A percentile compares a stretch with the other conserved stretches of the same genome.
phyloP scores from a whole-genome alignment of 208 protist genomes.

The Naegleria fowleri region DNA sequence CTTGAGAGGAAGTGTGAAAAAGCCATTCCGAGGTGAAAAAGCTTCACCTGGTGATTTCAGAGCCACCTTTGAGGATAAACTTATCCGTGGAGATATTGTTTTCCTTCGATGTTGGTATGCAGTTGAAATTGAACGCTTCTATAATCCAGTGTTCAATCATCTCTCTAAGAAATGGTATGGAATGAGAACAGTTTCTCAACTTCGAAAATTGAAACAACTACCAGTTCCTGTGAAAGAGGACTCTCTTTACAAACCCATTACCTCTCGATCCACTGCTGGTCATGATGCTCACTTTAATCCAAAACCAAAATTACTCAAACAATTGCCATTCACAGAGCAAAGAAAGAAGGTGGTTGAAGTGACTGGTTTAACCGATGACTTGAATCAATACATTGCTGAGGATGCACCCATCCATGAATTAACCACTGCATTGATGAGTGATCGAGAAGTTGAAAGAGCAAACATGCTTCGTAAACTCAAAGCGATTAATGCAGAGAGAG shows the following conservation, averaged over 20 bases:
- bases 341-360: background rate
- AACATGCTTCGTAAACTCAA: constrained; percentile 13
- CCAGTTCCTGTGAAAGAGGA: background rate
- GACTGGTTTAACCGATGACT: background rate
- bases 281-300: background rate
- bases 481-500: background rate
- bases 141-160: constrained; percentile 70
- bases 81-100: constrained; percentile 96
- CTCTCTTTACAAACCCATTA: background rate
- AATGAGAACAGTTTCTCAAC: constrained; percentile 11
- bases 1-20: constrained; percentile 97
- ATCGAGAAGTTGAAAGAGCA: background rate
- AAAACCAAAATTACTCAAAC: background rate
- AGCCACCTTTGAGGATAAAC: constrained; percentile 98
- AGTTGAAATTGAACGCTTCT: constrained; percentile 87
- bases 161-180: background rate
- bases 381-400: background rate
- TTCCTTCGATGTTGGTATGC: constrained; percentile 96
- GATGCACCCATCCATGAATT: background rate
- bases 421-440: background rate
- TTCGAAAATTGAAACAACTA: background rate
- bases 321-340: background rate
- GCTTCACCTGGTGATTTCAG: constrained; percentile 77
- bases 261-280: background rate
- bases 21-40: constrained; percentile 69